Base-by-base conservation (phyloP, 352 stramenopile genomes). In the Pythium guiyangense region DNA sequence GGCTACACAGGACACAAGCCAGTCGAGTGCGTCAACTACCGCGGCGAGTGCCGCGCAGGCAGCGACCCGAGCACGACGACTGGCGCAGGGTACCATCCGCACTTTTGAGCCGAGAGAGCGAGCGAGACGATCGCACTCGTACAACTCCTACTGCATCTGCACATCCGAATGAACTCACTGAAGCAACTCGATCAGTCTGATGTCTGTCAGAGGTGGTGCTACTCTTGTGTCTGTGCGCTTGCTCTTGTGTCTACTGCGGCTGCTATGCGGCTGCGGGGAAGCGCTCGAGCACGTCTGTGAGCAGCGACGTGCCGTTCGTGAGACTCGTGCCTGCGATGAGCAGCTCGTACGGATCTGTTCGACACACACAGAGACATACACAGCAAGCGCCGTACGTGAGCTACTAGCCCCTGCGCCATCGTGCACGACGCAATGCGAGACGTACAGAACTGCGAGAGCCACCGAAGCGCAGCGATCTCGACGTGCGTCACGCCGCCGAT, bases 1-100 rank as follows among this genome's bases (percentile, higher is more conserved):
- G 84, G 84, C 0, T 96, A 96, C 66, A 86, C 83, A 10, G 84
- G 86, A 2, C 79, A 92, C 69, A 89, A 90, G 35, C 79, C 84
- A 0, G 64, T 79, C 22, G 79, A 90, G 60, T 89, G 79, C 65
- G 67, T 56, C n/a, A 94, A 94, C 63, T 90, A 90, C 54, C 76
- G 72, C 17, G 86, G 86, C 27, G 82, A 91, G 35, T 88, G 74
- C 40, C 74, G 67, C 14, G 74, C 84, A 11, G 85, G 82, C 44
- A 86, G 70, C 31, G 63, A 91, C 37, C 49, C 54, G 0, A 66
- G 65, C 29, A 91, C 80, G 10, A 90, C 84, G 8, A 91, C 77
- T 0, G 84, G 84, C 5, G 67, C 71, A 11, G 71, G 74, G 34
- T 91, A 86, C 54, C 74, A 71, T 18, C 71, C 71, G 5, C 80